These are phyloP conservation scores for Stagonosporopsis chrysanthemi DNA, from an alignment of 2,329 filamentous ascomycete genomes.

Conservation along the genomic window DNA sequence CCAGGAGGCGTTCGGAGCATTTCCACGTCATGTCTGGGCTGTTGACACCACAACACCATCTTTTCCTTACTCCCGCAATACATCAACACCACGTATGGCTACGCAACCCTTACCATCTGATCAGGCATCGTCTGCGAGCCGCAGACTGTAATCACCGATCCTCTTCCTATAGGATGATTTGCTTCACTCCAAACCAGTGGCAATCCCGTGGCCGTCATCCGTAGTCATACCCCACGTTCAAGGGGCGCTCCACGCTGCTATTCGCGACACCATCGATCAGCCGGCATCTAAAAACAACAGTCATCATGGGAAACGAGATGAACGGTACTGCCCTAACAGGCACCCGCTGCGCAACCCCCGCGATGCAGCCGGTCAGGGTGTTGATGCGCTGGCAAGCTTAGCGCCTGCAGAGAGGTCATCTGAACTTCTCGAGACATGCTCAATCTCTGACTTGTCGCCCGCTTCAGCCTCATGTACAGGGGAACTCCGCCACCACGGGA, in stretches of 20 bases:
- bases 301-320: conserved; percentile 26
- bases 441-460: conserved; percentile 35
- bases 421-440: conserved; percentile 33
- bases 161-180: background rate
- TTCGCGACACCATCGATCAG: conserved; percentile 31
- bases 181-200: background rate
- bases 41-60: conserved; percentile 14
- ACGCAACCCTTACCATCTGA: conserved; percentile 32
- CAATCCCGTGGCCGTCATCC: conserved; percentile 2
- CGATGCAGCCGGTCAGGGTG: conserved; percentile 44
- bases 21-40: conserved; percentile 13
- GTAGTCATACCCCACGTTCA: conserved; percentile 2
- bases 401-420: conserved; percentile 48
- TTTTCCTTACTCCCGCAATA: conserved; percentile 5
- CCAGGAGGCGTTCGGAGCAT: conserved; percentile 12
- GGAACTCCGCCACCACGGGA: conserved; percentile 44
- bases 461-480: conserved; percentile 48
- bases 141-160: background rate
- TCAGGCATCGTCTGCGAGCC: conserved; percentile 4
- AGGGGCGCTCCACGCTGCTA: conserved; percentile 26
- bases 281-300: conserved; percentile 42
- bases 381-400: conserved; percentile 50
- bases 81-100: conserved; percentile 23
- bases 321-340: conserved; percentile 41
- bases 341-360: conserved; percentile 46